Percentiles rank a stretch among this genome's conserved stretches.
phyloP scores from a whole-genome alignment of 192 early-diverging fungal genomes.

The Radiomyces spectabilis region DNA sequence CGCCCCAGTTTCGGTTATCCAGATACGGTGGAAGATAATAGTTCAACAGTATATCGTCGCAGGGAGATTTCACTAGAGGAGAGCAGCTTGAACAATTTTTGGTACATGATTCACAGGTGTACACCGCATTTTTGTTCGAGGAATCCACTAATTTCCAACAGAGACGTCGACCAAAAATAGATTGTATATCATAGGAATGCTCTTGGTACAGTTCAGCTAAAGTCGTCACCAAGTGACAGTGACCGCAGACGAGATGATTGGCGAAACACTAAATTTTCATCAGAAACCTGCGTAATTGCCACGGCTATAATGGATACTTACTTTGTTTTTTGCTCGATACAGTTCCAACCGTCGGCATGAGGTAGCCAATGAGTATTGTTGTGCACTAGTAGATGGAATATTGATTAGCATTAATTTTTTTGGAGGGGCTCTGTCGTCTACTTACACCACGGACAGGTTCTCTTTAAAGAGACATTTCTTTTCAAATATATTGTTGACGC shows the following conservation, averaged over 20 bases:
- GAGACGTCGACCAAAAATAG: not conserved
- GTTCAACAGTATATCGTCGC: too few species aligned
- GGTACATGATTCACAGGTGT: too few species aligned
- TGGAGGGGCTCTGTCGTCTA: too few species aligned
- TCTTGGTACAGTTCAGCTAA: not conserved
- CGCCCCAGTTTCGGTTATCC: too few species aligned
- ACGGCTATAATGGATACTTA: not conserved
- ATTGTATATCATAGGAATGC: not conserved
- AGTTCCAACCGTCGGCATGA: conserved; percentile 9
- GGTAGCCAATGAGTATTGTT: conserved; percentile 9
- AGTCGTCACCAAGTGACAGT: not conserved
- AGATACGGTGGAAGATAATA: too few species aligned
- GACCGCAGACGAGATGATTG: conserved; percentile 4
- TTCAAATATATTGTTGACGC: not conserved
- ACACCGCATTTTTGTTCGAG: too few species aligned
- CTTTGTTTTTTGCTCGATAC: not conserved
- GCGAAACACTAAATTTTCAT: not conserved
- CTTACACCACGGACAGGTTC: not conserved
- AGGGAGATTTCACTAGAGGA: too few species aligned
- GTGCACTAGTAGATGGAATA: not conserved
- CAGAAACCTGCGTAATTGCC: not conserved
- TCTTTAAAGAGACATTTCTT: too few species aligned
- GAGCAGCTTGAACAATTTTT: too few species aligned
- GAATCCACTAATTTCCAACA: too few species aligned
- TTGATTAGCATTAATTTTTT: too few species aligned